Evolutionary conservation across 2,329 filamentous ascomycete genomes (phyloP), one percentile per base, ranked within the genome.

Genomic region (Tolypocladium pustulatum): DNA sequence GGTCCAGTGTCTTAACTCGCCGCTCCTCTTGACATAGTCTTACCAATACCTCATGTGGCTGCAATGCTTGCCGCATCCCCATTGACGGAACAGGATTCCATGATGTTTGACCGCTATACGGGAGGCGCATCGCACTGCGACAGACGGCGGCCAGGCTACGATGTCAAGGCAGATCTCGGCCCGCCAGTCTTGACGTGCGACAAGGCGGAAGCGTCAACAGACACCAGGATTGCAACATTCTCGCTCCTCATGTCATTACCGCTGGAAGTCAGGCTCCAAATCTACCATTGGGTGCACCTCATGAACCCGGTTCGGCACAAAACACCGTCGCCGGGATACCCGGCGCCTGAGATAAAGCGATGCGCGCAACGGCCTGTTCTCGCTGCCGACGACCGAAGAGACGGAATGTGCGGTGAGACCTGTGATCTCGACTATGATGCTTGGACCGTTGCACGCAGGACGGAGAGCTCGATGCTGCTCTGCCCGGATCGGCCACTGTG

Each of bases 191-290:
- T 30, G 30, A 7, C 30, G 17, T 36, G 12, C 30, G 20, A 36
- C 20, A 4, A 4, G 30, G 13, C 20, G 2, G 49, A 36, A 22
- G 32, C 30, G 30, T 34, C 49, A 15, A 4, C 30, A 10, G 49
- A 22, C 20, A 15, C 10, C 49, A 9, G 5, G 8, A 22, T 34
- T 15, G 20, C 49, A 9, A 10, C n/a, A 13, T 22, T 13, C 3
- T 59, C 61, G 43, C 57, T 6, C 17, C 56, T 69, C 12, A 65
- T 78, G 54, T 64, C 68, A 36, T 65, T 79, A 6, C 76, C 78
- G 0, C 63, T 72, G 17, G 78, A 81, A 63, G 70, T 81, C 55
- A 73, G 78, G 17, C 71, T 78, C 15, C 70, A 76, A 57, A 76
- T 81, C 38, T 81, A 80, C 64, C 61, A 65, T 57, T 75, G 73